Conservation (phyloP, 164 flowering plant species). For the Saururus chinensis region DNA sequence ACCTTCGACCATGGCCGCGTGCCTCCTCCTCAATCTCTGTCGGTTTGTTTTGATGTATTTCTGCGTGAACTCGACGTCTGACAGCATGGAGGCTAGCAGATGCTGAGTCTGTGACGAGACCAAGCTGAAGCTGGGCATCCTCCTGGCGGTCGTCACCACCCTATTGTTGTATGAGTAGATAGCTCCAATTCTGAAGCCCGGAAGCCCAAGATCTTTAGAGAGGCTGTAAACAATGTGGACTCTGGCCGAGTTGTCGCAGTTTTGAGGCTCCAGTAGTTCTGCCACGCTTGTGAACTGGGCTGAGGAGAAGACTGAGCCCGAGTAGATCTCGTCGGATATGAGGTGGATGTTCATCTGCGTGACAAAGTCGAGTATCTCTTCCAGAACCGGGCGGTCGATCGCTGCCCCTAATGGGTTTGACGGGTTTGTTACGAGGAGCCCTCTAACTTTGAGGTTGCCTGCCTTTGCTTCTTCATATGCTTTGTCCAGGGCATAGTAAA, state of each 20-base stretch:
- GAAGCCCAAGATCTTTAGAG: constrained; percentile 87
- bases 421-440: constrained; percentile 79
- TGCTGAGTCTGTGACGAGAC: constrained; percentile 84
- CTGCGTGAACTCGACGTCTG: constrained; percentile 41
- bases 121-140: constrained; percentile 87
- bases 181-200: constrained; percentile 84
- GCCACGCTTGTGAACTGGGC: constrained; percentile 68
- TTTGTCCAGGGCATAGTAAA: constrained; percentile 69
- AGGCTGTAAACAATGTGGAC: constrained; percentile 94
- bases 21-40: constrained; percentile 52
- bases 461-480: constrained; percentile 48
- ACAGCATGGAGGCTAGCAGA: constrained; percentile 67
- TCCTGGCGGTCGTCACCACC: constrained; percentile 76
- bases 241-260: constrained; percentile 40
- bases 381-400: constrained; percentile 35
- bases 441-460: constrained; percentile 49
- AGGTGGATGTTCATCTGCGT: constrained; percentile 70
- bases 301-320: constrained; percentile 68
- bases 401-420: constrained; percentile 86
- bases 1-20: constrained; percentile 51
- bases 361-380: constrained; percentile 59
- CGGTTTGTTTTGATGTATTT: constrained; percentile 55
- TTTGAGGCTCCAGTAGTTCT: constrained; percentile 38
- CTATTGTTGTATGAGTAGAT: constrained; percentile 81
- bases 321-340: constrained; percentile 89